These are phyloP conservation scores for Closterium sp. DNA, from an alignment of 139 green algal species.

Conservation along the genomic window DNA sequence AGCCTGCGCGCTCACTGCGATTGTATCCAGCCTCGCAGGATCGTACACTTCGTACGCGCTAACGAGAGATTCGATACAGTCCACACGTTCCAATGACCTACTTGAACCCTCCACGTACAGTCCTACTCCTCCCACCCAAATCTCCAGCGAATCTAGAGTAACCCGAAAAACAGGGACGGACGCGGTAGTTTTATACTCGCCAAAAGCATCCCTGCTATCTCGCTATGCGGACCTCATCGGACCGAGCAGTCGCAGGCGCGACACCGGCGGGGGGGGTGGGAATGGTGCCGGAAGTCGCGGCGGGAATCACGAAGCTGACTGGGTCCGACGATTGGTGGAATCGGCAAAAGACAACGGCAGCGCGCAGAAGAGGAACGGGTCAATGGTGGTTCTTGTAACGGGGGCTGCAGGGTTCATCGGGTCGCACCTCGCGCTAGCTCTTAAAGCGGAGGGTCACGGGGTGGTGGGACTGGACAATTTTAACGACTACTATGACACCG, in stretches of 20 bases:
- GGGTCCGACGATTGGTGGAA: neutral
- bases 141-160: neutral
- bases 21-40: neutral
- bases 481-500: slow-evolving; percentile 77
- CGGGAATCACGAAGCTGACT: neutral
- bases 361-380: neutral
- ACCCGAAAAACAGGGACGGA: neutral
- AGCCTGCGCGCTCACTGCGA: neutral
- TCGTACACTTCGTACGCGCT: neutral
- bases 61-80: neutral
- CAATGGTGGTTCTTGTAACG: slow-evolving; percentile 46
- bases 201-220: neutral
- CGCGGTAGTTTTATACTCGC: neutral
- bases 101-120: too few species aligned
- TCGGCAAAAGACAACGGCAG: slow-evolving; percentile 3
- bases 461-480: slow-evolving; percentile 85
- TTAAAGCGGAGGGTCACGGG: slow-evolving; percentile 57
- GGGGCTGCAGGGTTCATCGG: slow-evolving; percentile 72
- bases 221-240: neutral
- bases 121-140: neutral
- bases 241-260: neutral
- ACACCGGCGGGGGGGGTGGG: neutral
- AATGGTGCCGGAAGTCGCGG: neutral
- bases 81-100: too few species aligned
- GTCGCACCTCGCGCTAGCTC: slow-evolving; percentile 57